Percentiles rank a stretch among this genome's conserved stretches.
Evolutionary conservation across 352 stramenopile genomes (phyloP).

Genomic region (Phytopythium aichiense): DNA sequence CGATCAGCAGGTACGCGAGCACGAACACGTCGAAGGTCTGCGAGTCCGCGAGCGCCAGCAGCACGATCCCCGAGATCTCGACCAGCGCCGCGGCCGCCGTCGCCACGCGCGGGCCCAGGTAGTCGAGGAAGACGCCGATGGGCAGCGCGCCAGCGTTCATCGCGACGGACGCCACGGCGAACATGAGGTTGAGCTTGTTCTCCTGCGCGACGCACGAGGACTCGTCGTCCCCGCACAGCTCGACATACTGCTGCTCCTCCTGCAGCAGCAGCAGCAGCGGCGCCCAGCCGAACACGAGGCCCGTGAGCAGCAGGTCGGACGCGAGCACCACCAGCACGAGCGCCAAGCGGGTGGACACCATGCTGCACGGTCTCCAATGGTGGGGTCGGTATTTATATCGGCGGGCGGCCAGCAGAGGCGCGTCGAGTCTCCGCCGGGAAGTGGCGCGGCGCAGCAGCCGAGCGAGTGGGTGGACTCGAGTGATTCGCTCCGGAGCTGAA

Average conservation of each 20-base stretch:
- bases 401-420: background rate
- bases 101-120: conserved; percentile 50
- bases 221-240: conserved; percentile 45
- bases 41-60: conserved; percentile 75
- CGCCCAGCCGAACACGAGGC: conserved; percentile 84
- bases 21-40: conserved; percentile 74
- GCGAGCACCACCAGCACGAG: conserved; percentile 66
- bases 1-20: conserved; percentile 58
- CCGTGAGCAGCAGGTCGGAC: conserved; percentile 83
- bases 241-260: conserved; percentile 76
- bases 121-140: conserved; percentile 78
- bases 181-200: conserved; percentile 87
- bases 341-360: conserved; percentile 45
- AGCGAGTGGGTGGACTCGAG: background rate
- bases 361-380: conserved; percentile 2
- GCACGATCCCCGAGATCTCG: conserved; percentile 60
- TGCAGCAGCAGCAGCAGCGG: conserved; percentile 80
- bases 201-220: conserved; percentile 64
- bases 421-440: background rate
- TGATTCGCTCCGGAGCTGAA: background rate
- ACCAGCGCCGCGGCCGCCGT: conserved; percentile 50
- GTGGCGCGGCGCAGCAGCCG: background rate
- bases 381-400: background rate
- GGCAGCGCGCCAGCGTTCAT: conserved; percentile 75
- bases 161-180: conserved; percentile 73